Evolutionary conservation across 2,329 filamentous ascomycete genomes (phyloP).

Genomic region (Aureobasidium uvarum): DNA sequence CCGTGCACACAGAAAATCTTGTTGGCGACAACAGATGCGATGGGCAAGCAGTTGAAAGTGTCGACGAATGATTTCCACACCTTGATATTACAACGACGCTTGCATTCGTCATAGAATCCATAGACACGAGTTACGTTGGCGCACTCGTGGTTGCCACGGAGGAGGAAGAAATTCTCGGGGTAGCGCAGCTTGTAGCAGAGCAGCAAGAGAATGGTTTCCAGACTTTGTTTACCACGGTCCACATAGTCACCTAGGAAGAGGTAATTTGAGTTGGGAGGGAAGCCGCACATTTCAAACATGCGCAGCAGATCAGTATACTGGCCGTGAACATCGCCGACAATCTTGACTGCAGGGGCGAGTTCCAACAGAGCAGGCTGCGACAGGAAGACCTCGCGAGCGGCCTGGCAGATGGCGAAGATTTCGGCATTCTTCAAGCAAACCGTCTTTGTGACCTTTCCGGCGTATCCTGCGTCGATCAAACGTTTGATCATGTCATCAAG

Average conservation of each 20-base stretch:
- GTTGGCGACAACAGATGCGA: conserved; percentile 92
- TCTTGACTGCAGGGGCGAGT: conserved; percentile 92
- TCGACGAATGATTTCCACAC: conserved; percentile 98
- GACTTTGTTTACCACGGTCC: conserved; percentile 90
- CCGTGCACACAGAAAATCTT: conserved; percentile 99
- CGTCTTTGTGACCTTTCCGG: conserved; percentile 95
- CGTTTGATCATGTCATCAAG: conserved; percentile 97
- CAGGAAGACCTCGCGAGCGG: conserved; percentile 83
- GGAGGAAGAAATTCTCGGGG: conserved; percentile 94
- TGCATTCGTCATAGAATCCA: conserved; percentile 98
- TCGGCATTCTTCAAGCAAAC: conserved; percentile 98
- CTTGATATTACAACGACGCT: conserved; percentile 92
- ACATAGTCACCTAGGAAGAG: conserved; percentile 96
- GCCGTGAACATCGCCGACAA: conserved; percentile 94
- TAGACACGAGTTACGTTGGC: conserved; percentile 95
- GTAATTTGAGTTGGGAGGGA: conserved; percentile 87
- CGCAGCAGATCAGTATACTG: conserved; percentile 95
- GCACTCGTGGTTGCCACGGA: conserved; percentile 94
- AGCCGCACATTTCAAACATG: conserved; percentile 98
- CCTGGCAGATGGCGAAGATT: conserved; percentile 88
- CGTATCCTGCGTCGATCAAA: conserved; percentile 89
- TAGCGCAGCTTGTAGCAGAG: conserved; percentile 97
- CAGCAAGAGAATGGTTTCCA: conserved; percentile 89
- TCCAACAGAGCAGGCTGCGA: conserved; percentile 91
- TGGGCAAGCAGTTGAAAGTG: conserved; percentile 92